Percentiles rank a stretch among this genome's conserved stretches.
Conservation (phyloP, 768 basidiomycete species). For the Daedaleopsis nitida region DNA sequence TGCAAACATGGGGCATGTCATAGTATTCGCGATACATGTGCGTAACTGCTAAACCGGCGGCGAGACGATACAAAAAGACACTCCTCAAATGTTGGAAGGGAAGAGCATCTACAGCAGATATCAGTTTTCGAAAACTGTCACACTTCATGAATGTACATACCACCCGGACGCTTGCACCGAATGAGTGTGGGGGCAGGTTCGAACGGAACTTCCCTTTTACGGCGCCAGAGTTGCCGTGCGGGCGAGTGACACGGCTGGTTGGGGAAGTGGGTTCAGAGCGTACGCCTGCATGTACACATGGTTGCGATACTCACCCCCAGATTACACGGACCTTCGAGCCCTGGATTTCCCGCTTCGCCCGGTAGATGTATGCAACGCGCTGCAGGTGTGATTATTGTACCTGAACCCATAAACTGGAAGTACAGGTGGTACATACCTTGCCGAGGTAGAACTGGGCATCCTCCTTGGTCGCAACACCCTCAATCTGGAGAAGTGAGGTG, state of each 20-base stretch:
- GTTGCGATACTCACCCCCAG: slow-evolving; percentile 78
- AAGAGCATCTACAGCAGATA: slow-evolving; percentile 75
- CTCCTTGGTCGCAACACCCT: slow-evolving; percentile 91
- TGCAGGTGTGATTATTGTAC: slow-evolving; percentile 32
- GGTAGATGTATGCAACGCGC: slow-evolving; percentile 98
- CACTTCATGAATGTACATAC: slow-evolving; percentile 44
- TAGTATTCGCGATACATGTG: slow-evolving; percentile 35
- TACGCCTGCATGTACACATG: not conserved
- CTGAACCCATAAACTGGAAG: too few relatives aligned
- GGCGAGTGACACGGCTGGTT: slow-evolving; percentile 82
- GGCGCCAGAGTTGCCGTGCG: slow-evolving; percentile 93
- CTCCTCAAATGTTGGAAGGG: slow-evolving; percentile 76
- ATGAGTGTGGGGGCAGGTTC: slow-evolving; percentile 93
- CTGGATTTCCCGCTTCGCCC: slow-evolving; percentile 90
- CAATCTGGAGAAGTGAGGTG: slow-evolving; percentile 95
- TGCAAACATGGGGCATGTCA: slow-evolving; percentile 38
- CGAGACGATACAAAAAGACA: slow-evolving; percentile 25
- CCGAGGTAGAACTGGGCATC: slow-evolving; percentile 98
- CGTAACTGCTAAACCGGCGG: slow-evolving; percentile 26
- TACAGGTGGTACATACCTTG: slow-evolving; percentile 65
- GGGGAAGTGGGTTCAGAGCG: not conserved
- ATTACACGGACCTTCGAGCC: slow-evolving; percentile 97
- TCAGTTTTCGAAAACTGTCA: not conserved
- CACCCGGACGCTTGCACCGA: slow-evolving; percentile 90
- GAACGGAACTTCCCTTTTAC: slow-evolving; percentile 96